These are phyloP conservation scores for Metschnikowia corniflorae DNA, from an alignment of 805 yeast genomes.

Conservation along the genomic window DNA sequence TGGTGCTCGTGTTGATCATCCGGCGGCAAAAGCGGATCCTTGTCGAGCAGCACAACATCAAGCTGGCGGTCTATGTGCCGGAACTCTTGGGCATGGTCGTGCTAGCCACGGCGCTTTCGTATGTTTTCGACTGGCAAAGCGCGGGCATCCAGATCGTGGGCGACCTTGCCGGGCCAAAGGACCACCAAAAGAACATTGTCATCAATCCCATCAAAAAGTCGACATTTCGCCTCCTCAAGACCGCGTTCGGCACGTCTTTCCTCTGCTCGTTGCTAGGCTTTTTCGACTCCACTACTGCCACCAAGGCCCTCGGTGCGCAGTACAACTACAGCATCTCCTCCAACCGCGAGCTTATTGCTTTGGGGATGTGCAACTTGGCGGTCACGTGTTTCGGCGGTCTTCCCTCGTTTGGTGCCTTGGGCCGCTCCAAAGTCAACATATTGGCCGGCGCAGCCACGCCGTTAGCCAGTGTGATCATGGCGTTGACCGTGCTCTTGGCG, in stretches of 20 bases:
- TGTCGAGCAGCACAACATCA: slow-evolving; percentile 16
- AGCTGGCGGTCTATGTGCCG: slow-evolving; percentile 27
- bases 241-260: slow-evolving; percentile 28
- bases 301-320: slow-evolving; percentile 29
- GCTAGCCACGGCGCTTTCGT: slow-evolving; percentile 26
- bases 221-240: slow-evolving; percentile 21
- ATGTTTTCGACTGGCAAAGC: slow-evolving; percentile 22
- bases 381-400: slow-evolving; percentile 30
- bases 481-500: slow-evolving; percentile 24
- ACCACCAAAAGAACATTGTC: not conserved
- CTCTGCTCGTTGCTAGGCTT: slow-evolving; percentile 32
- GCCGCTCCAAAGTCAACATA: slow-evolving; percentile 28
- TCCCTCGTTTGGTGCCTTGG: slow-evolving; percentile 36
- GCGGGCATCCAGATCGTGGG: slow-evolving; percentile 32
- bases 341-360: slow-evolving; percentile 33
- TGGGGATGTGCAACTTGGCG: slow-evolving; percentile 28
- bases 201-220: slow-evolving; percentile 24
- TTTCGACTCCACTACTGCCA: slow-evolving; percentile 35
- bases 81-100: slow-evolving; percentile 32
- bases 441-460: slow-evolving; percentile 48
- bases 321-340: slow-evolving; percentile 31
- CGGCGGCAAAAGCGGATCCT: slow-evolving; percentile 19
- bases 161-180: slow-evolving; percentile 15
- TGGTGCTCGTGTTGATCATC: slow-evolving; percentile 21
- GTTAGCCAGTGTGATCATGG: slow-evolving; percentile 35